Conservation (phyloP, 1,284 basidiomycete species). For the Blastosporella zonata region DNA sequence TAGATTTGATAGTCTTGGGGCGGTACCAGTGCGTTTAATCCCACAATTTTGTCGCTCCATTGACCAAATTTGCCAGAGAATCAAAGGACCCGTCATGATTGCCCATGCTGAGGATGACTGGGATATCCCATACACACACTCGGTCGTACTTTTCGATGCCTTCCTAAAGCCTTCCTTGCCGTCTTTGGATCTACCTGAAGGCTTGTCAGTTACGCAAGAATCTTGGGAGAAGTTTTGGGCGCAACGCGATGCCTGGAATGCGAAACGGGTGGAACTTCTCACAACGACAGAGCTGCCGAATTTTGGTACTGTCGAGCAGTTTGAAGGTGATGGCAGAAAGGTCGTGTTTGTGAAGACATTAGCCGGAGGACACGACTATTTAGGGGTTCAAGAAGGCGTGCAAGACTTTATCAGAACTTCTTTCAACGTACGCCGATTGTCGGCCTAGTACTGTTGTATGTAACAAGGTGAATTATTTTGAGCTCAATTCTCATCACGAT, state of each 20-base stretch:
- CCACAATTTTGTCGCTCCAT: neutral
- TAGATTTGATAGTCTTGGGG: slow-evolving; percentile 62
- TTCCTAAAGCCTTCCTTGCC: slow-evolving; percentile 68
- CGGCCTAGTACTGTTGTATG: neutral
- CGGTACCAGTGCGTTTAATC: slow-evolving; percentile 49
- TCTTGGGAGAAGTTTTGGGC: slow-evolving; percentile 39
- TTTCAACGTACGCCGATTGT: slow-evolving; percentile 34
- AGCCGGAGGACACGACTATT: slow-evolving; percentile 61
- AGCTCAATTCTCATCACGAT: too few relatives aligned
- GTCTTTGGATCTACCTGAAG: slow-evolving; percentile 36
- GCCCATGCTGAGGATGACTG: slow-evolving; percentile 80
- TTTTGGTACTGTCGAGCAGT: slow-evolving; percentile 60
- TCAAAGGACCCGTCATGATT: slow-evolving; percentile 69
- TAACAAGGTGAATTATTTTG: too few relatives aligned
- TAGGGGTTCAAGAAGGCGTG: slow-evolving; percentile 70
- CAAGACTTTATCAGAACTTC: slow-evolving; percentile 63
- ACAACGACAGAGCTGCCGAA: slow-evolving; percentile 43
- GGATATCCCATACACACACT: slow-evolving; percentile 79
- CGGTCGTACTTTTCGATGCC: slow-evolving; percentile 66
- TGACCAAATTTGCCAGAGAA: slow-evolving; percentile 36
- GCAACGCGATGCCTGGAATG: slow-evolving; percentile 34
- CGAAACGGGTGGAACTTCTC: slow-evolving; percentile 44
- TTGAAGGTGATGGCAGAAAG: slow-evolving; percentile 43
- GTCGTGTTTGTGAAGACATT: slow-evolving; percentile 60
- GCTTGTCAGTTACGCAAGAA: slow-evolving; percentile 29